phyloP scores from a whole-genome alignment of 73 alveolate genomes.

The Uronychia setigera region DNA sequence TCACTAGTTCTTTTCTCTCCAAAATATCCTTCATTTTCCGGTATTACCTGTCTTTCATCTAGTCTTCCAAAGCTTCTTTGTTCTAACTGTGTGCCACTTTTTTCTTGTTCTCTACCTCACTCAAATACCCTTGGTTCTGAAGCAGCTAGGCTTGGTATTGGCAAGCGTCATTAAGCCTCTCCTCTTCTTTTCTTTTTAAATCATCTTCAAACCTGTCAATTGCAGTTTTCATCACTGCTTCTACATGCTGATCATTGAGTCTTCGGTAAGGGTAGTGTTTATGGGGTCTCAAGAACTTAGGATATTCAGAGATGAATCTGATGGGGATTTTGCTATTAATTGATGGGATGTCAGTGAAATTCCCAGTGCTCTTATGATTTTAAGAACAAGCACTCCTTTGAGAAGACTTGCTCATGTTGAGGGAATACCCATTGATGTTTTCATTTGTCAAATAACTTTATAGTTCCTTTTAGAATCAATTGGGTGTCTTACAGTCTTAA shows the following conservation, averaged over 20 bases:
- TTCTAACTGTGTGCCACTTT: constrained; percentile 13
- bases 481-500: no score
- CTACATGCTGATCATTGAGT: constrained; percentile 39
- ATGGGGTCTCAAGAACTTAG: constrained; percentile 26
- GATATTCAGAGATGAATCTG: constrained; percentile 33
- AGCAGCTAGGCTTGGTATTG: constrained; percentile 15
- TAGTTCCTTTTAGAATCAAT: constrained; percentile 15
- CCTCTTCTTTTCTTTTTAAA: constrained; percentile 14
- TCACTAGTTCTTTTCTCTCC: constrained; percentile 17
- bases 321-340: constrained; percentile 31
- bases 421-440: not conserved
- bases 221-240: constrained; percentile 35
- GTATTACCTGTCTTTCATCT: constrained; percentile 15
- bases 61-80: constrained; percentile 13
- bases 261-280: constrained; percentile 47
- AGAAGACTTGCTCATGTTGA: not conserved
- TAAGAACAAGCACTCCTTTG: not conserved
- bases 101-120: constrained; percentile 23
- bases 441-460: not conserved
- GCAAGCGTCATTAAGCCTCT: constrained; percentile 7
- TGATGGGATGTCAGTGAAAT: not conserved
- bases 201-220: constrained; percentile 23
- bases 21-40: constrained; percentile 5
- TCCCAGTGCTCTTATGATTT: not conserved
- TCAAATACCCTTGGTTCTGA: constrained; percentile 13